Evolutionary conservation across 2,329 filamentous ascomycete genomes (phyloP).

Genomic region (Neopestalotiopsis sp.): DNA sequence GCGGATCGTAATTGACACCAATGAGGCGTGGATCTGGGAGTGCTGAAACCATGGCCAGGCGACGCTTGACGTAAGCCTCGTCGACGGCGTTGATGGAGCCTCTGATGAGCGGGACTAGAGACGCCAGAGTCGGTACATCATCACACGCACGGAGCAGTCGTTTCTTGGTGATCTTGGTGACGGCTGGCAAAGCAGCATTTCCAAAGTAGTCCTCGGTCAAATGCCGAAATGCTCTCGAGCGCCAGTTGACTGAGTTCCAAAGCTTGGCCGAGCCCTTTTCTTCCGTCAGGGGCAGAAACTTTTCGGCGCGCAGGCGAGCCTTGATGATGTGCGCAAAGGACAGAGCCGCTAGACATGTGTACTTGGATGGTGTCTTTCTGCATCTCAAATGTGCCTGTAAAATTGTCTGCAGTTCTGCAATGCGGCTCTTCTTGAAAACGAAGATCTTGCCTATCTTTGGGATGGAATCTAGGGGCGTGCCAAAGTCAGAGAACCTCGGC

Average conservation of each 20-base stretch:
- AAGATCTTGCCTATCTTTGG: slow-evolving; percentile 48
- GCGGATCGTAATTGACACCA: slow-evolving; percentile 46
- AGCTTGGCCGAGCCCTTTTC: slow-evolving; percentile 30
- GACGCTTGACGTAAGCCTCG: slow-evolving; percentile 44
- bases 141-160: slow-evolving; percentile 31
- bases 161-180: slow-evolving; percentile 34
- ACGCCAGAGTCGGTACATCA: slow-evolving; percentile 33
- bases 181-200: slow-evolving; percentile 47
- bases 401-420: slow-evolving; percentile 38
- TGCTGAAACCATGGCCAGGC: slow-evolving; percentile 43
- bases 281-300: slow-evolving; percentile 25
- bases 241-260: slow-evolving; percentile 50
- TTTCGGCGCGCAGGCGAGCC: slow-evolving; percentile 36
- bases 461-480: slow-evolving; percentile 35
- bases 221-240: slow-evolving; percentile 39
- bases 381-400: slow-evolving; percentile 26
- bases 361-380: slow-evolving; percentile 40
- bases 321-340: slow-evolving; percentile 46
- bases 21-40: slow-evolving; percentile 45
- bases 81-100: slow-evolving; percentile 43
- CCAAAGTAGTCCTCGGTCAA: slow-evolving; percentile 44
- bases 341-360: slow-evolving; percentile 45
- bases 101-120: slow-evolving; percentile 37
- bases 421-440: slow-evolving; percentile 40
- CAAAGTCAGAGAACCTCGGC: slow-evolving; percentile 34